phyloP scores from a whole-genome alignment of 164 flowering plant genomes.

The Paratinospora sagittata region DNA sequence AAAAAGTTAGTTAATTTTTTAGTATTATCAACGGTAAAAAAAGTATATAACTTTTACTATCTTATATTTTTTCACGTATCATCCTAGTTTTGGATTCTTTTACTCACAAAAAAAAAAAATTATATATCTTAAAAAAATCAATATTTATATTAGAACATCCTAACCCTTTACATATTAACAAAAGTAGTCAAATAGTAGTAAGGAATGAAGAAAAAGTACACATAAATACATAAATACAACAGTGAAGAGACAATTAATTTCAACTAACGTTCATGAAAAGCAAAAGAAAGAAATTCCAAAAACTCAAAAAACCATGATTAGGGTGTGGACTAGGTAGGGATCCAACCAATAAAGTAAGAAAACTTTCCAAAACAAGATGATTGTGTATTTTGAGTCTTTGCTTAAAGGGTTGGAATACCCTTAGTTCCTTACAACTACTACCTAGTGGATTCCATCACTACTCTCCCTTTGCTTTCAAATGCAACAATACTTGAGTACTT shows the following conservation, averaged over 20 bases:
- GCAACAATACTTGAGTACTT: neutral
- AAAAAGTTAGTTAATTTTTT: too few species aligned
- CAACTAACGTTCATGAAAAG: neutral
- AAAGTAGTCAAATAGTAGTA: too few species aligned
- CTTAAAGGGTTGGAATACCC: conserved; percentile 2
- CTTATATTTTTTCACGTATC: too few species aligned
- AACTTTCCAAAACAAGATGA: conserved; percentile 3
- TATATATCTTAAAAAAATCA: too few species aligned
- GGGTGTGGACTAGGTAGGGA: neutral
- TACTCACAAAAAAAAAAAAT: too few species aligned
- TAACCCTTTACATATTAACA: too few species aligned
- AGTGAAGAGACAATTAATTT: neutral
- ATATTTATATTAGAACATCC: too few species aligned
- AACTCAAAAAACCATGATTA: neutral
- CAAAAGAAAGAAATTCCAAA: neutral
- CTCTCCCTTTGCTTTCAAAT: neutral
- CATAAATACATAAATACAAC: neutral
- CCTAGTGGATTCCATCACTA: neutral
- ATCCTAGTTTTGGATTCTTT: too few species aligned
- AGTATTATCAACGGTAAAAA: too few species aligned
- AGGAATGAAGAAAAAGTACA: too few species aligned
- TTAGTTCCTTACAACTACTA: neutral
- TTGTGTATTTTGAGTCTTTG: conserved; percentile 3
- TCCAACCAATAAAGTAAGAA: neutral
- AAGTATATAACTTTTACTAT: too few species aligned